Evolutionary conservation across 352 stramenopile species (phyloP), one percentile per base, ranked within the genome.

Genomic region (Phytophthora pinifolia): DNA sequence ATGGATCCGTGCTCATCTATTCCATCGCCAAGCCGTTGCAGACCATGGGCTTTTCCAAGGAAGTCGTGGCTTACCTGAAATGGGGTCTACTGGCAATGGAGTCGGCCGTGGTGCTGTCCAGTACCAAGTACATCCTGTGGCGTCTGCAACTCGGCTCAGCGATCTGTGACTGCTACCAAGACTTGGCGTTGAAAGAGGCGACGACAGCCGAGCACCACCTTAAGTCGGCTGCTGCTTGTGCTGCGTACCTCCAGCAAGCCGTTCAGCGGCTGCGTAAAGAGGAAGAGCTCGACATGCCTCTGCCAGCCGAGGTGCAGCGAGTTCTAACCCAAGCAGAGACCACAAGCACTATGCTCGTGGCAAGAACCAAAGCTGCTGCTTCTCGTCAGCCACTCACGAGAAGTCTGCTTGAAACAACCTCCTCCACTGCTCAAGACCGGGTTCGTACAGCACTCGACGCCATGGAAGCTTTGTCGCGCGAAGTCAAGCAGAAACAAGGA

Each of bases 221-320:
- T 2, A 79, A 83, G 22, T 69, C 78, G 1, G 68, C 74, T 13
- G 25, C 72, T 9, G 52, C 59, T 4, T 88, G 79, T 32, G 76
- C 78, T n/a, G 58, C 75, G 27, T 67, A 74, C 25, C 70, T 76
- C 0, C 57, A 73, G 0, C 49, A 62, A 39, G 29, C 41, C 4
- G 81, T 90, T 7, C 46, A 72, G 13, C 65, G 68, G 6, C 46
- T 94, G 2, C 67, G 74, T 13, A 88, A 86, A 27, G 83, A 92
- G 64, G 83, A 92, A 68, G 83, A 90, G 45, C 64, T 90, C 9
- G 81, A 94, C 34, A 33, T 83, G 22, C 83, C 81, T 6, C 25
- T 94, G 7, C 74, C 83, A 1, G 54, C 62, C 9, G 45, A 69
- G 1, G 70, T 88, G 5, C 46, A 71, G 8, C 42, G 35, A 4